Percentiles rank a stretch among this genome's conserved stretches.
Evolutionary conservation across 805 yeast species (phyloP).

Genomic region (Kluyveromyces wickerhamii): DNA sequence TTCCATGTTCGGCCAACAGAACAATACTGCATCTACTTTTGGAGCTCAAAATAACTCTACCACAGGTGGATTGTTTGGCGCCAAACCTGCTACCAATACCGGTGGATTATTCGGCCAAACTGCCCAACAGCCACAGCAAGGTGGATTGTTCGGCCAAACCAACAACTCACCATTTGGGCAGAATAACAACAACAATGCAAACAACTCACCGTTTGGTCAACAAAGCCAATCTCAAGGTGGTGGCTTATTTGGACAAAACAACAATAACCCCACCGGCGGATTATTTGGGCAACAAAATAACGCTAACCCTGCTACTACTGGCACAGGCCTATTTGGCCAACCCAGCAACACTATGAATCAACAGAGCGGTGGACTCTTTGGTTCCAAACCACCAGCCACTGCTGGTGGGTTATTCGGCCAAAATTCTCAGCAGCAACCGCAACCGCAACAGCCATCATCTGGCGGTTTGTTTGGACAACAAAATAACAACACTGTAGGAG

Average conservation of each 20-base stretch:
- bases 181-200: constrained; percentile 24
- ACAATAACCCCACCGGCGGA: constrained; percentile 26
- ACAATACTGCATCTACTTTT: constrained; percentile 7
- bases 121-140: constrained; percentile 12
- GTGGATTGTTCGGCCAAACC: constrained; percentile 38
- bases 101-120: constrained; percentile 26
- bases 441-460: constrained; percentile 15
- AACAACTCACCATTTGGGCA: constrained; percentile 32
- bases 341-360: constrained; percentile 11
- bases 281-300: constrained; percentile 29
- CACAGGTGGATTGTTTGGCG: constrained; percentile 23
- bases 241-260: constrained; percentile 29
- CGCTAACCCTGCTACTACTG: constrained; percentile 6
- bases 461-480: constrained; percentile 32
- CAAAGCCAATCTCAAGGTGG: constrained; percentile 25
- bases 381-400: constrained; percentile 22
- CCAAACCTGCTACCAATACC: constrained; percentile 17
- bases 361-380: constrained; percentile 34
- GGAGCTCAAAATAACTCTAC: constrained; percentile 12
- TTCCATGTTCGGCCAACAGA: constrained; percentile 26
- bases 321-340: constrained; percentile 31
- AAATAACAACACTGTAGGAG: constrained; percentile 20
- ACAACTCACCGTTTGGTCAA: constrained; percentile 30
- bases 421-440: constrained; percentile 8
- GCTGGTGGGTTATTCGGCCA: constrained; percentile 29